Conservation (phyloP, 2,329 filamentous ascomycete species). For the Graphilbum ipis-grandicollis region DNA sequence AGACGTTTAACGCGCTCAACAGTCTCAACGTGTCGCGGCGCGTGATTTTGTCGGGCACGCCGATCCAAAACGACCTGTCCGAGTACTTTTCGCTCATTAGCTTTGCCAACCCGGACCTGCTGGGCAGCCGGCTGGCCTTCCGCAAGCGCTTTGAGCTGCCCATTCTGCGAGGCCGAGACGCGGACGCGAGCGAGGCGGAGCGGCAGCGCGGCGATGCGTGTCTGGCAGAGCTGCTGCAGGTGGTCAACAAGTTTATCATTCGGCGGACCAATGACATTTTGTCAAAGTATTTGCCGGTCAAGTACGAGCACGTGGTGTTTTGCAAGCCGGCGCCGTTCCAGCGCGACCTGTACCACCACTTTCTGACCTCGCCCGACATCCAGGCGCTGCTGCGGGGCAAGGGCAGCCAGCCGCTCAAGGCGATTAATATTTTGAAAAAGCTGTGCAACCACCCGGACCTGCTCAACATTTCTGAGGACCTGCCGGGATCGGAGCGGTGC, state of each 20-base stretch:
- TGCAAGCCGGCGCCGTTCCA: slow-evolving; percentile 91
- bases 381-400: slow-evolving; percentile 83
- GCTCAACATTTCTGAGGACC: slow-evolving; percentile 62
- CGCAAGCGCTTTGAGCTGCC: slow-evolving; percentile 87
- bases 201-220: slow-evolving; percentile 70
- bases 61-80: slow-evolving; percentile 95
- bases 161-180: slow-evolving; percentile 80
- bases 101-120: slow-evolving; percentile 85
- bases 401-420: slow-evolving; percentile 88
- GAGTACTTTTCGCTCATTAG: slow-evolving; percentile 94
- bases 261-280: slow-evolving; percentile 93
- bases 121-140: slow-evolving; percentile 80
- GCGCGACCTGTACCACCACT: slow-evolving; percentile 85
- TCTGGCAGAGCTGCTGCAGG: slow-evolving; percentile 57
- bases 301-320: slow-evolving; percentile 98
- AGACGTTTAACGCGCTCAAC: slow-evolving; percentile 85
- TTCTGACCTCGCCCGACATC: slow-evolving; percentile 89
- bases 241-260: slow-evolving; percentile 98
- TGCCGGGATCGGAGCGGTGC: slow-evolving; percentile 69
- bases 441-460: slow-evolving; percentile 96
- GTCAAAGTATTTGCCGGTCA: slow-evolving; percentile 92
- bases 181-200: slow-evolving; percentile 70
- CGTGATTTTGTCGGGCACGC: slow-evolving; percentile 90
- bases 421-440: slow-evolving; percentile 93
- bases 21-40: slow-evolving; percentile 76